Evolutionary conservation across 345 rosid genomes (phyloP).

Genomic region (Rhodomyrtus tomentosa): DNA sequence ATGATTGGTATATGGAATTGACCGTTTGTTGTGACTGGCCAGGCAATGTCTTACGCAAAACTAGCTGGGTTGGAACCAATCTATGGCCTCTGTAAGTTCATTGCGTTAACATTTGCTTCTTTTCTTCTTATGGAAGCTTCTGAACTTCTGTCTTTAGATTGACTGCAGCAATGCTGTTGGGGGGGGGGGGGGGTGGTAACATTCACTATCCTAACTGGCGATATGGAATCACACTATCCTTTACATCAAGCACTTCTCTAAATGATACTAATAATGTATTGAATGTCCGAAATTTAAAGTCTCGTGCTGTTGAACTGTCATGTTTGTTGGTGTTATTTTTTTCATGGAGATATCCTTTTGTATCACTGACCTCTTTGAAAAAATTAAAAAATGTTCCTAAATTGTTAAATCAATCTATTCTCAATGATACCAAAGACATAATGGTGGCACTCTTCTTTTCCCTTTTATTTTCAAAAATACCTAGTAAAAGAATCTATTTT

Average conservation of each 20-base stretch:
- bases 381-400: not conserved
- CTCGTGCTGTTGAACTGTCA: not conserved
- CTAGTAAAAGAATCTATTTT: not conserved
- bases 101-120: not conserved
- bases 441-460: not conserved
- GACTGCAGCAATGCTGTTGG: not conserved
- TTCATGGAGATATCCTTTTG: not conserved
- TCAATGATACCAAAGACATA: not conserved
- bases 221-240: not conserved
- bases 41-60: conserved; percentile 99
- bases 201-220: not conserved
- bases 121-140: not conserved
- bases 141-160: not conserved
- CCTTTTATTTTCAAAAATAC: not conserved
- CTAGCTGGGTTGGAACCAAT: conserved; percentile 93
- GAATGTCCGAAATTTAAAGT: not conserved
- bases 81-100: conserved; percentile 84
- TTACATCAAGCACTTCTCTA: not conserved
- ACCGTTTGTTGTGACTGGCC: conserved; percentile 28
- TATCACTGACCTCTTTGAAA: not conserved
- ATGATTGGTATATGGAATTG: not conserved
- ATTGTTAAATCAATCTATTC: not conserved
- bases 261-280: not conserved
- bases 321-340: not conserved
- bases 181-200: too few relatives aligned